These are phyloP conservation scores for Symbiotaphrina buchneri DNA, from an alignment of 495 filamentous ascomycete species.

Conservation along the genomic window DNA sequence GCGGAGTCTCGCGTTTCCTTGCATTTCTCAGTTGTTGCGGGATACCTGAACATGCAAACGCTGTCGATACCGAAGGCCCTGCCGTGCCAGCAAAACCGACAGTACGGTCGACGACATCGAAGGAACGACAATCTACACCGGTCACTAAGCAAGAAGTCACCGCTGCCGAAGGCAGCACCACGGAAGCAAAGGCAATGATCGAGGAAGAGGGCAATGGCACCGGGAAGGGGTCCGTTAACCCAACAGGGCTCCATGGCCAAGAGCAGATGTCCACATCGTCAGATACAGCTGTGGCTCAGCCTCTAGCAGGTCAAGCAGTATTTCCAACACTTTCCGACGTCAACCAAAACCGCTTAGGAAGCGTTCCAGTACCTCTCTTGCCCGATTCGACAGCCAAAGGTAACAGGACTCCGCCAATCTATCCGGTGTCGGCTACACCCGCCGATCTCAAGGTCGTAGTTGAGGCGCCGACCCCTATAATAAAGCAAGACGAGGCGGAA, in stretches of 20 bases:
- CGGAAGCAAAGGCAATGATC: constrained; percentile 29
- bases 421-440: background rate
- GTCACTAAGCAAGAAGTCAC: constrained; percentile 23
- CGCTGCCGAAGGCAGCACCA: constrained; percentile 27
- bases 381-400: too few species aligned
- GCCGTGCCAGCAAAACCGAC: constrained; percentile 44
- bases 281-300: too few species aligned
- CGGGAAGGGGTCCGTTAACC: background rate
- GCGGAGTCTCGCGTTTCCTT: constrained; percentile 32
- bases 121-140: constrained; percentile 28
- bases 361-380: too few species aligned
- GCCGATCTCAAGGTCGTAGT: constrained; percentile 3
- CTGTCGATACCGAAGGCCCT: constrained; percentile 34
- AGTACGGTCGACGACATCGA: constrained; percentile 25
- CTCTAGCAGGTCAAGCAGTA: too few species aligned
- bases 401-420: too few species aligned
- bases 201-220: constrained; percentile 24
- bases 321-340: too few species aligned
- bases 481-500: constrained; percentile 3
- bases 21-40: constrained; percentile 66
- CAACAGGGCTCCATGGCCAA: background rate
- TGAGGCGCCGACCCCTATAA: constrained; percentile 5
- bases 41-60: constrained; percentile 36
- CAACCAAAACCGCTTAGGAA: too few species aligned
- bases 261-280: too few species aligned